Percentiles rank a stretch among this genome's conserved stretches.
Conservation (phyloP, 805 yeast species). For the Kazachstania taianensis region DNA sequence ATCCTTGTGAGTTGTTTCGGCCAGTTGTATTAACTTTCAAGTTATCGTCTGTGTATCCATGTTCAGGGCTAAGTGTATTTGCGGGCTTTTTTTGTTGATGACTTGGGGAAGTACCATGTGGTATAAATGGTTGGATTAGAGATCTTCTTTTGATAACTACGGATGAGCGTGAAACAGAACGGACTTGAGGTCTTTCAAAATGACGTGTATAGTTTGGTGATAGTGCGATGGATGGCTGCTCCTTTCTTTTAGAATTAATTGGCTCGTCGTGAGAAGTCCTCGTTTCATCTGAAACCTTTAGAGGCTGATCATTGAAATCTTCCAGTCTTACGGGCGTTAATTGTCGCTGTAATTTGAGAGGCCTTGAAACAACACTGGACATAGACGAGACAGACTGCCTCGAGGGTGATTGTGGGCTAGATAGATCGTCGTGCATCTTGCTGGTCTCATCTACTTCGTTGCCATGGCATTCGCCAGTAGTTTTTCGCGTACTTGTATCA, state of each 20-base stretch:
- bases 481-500: conserved; percentile 29
- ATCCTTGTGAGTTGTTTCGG: conserved; percentile 4
- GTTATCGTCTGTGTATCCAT: no score
- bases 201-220: no score
- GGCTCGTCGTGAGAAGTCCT: no score
- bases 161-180: conserved; percentile 6
- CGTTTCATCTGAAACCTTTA: conserved; percentile 5
- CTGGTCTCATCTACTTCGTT: background rate
- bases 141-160: conserved; percentile 19
- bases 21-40: no score
- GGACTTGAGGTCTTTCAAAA: no score
- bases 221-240: no score
- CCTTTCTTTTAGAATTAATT: no score
- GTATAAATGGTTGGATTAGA: conserved; percentile 21
- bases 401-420: conserved; percentile 7
- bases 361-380: no score
- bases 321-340: conserved; percentile 14
- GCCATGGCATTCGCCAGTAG: background rate
- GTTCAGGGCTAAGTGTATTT: no score
- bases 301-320: conserved; percentile 8
- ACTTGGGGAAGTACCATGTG: no score
- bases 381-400: no score
- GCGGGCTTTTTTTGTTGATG: no score
- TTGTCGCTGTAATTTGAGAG: conserved; percentile 10
- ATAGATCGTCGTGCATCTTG: background rate